Percentiles rank a stretch among this genome's conserved stretches.
Evolutionary conservation across 768 basidiomycete genomes (phyloP).

Genomic region (Trametes meyenii): DNA sequence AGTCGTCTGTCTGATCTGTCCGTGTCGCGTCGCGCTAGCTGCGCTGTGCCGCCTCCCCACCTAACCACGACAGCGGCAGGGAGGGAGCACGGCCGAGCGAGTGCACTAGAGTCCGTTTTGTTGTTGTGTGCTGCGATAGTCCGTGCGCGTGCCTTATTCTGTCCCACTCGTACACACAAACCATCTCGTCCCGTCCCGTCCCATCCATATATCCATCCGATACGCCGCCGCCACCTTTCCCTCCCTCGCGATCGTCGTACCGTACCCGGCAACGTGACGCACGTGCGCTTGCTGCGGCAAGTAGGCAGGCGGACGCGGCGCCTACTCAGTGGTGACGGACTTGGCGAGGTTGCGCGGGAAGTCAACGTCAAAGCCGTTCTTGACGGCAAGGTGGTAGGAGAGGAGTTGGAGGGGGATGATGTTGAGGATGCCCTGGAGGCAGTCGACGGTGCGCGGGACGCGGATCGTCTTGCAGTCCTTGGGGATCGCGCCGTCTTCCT

Average conservation of each 20-base stretch:
- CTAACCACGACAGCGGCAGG: no score
- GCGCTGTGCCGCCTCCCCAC: neutral
- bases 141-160: slow-evolving; percentile 16
- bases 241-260: no score
- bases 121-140: slow-evolving; percentile 14
- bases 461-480: slow-evolving; percentile 84
- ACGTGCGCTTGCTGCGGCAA: neutral
- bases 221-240: neutral
- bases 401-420: slow-evolving; percentile 95
- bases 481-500: slow-evolving; percentile 81
- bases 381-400: slow-evolving; percentile 94
- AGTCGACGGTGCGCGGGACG: slow-evolving; percentile 93
- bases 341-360: slow-evolving; percentile 90
- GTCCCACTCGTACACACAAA: slow-evolving; percentile 8
- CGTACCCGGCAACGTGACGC: neutral
- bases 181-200: neutral
- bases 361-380: slow-evolving; percentile 96
- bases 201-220: no score
- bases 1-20: neutral
- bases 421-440: slow-evolving; percentile 93
- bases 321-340: slow-evolving; percentile 39
- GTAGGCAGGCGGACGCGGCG: no score
- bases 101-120: slow-evolving; percentile 17
- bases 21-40: neutral
- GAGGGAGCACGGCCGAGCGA: no score